phyloP scores from a whole-genome alignment of 208 protist genomes.

The Acanthamoeba quina region DNA sequence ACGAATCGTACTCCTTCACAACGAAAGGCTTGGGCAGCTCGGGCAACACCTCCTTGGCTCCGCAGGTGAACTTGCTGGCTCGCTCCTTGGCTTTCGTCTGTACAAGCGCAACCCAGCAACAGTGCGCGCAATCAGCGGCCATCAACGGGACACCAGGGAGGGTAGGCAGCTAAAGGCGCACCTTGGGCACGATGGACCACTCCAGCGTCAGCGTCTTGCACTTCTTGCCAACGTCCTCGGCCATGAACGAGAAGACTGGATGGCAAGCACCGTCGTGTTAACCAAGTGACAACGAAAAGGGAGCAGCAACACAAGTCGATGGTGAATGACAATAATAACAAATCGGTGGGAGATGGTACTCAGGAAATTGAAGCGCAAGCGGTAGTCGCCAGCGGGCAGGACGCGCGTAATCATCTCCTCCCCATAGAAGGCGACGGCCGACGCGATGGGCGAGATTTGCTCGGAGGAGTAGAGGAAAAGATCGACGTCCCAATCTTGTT shows the following conservation, averaged over 20 bases:
- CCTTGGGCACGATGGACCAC: slow-evolving; percentile 61
- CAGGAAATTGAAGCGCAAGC: slow-evolving; percentile 59
- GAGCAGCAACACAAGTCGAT: too few relatives aligned
- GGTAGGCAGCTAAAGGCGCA: neutral
- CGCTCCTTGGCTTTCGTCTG: slow-evolving; percentile 26
- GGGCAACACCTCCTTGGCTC: neutral
- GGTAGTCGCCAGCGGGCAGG: slow-evolving; percentile 45
- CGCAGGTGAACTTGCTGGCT: slow-evolving; percentile 15
- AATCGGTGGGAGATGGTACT: neutral
- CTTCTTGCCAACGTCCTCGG: neutral
- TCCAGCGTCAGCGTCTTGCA: slow-evolving; percentile 70
- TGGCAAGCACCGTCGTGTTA: neutral
- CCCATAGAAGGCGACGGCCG: slow-evolving; percentile 42
- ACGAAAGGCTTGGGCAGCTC: slow-evolving; percentile 21
- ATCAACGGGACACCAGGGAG: neutral
- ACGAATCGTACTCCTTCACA: slow-evolving; percentile 24
- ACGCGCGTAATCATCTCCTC: slow-evolving; percentile 40
- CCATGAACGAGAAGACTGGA: slow-evolving; percentile 21
- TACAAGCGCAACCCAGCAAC: neutral
- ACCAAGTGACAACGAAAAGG: too few relatives aligned
- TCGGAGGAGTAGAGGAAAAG: slow-evolving; percentile 23
- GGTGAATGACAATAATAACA: too few relatives aligned
- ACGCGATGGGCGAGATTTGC: neutral
- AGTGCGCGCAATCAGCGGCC: neutral
- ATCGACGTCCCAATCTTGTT: slow-evolving; percentile 66